A percentile compares a stretch with the other conserved stretches of the same genome.
phyloP scores from a whole-genome alignment of 495 filamentous ascomycete genomes.

The Copromyces sp. region DNA sequence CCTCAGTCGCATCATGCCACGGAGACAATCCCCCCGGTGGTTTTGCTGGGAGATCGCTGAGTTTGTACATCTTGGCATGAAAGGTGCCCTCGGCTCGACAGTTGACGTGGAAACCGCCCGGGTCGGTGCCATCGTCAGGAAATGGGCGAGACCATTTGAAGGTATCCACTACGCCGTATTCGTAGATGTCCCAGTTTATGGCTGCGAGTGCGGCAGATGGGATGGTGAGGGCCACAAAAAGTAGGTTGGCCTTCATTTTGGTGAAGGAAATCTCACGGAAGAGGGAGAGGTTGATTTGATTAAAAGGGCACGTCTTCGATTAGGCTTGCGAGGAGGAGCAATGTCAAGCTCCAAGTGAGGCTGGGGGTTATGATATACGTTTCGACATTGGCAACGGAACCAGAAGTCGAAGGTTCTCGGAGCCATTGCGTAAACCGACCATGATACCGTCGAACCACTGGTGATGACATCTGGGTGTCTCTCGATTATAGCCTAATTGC shows the following conservation, averaged over 20 bases:
- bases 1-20: conserved; percentile 18
- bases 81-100: conserved; percentile 18
- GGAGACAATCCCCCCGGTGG: conserved; percentile 17
- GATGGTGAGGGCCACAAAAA: conserved; percentile 1
- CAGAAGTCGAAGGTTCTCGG: background rate
- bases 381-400: background rate
- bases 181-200: conserved; percentile 26
- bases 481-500: background rate
- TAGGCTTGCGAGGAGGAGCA: background rate
- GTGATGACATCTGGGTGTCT: background rate
- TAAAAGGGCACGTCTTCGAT: background rate
- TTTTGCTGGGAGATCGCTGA: conserved; percentile 12
- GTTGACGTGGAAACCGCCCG: conserved; percentile 19
- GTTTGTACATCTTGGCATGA: conserved; percentile 23
- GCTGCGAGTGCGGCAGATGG: background rate
- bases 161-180: conserved; percentile 20
- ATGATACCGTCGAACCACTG: background rate
- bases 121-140: conserved; percentile 21
- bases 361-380: background rate
- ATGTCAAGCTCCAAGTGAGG: background rate
- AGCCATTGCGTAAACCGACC: background rate
- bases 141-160: conserved; percentile 25
- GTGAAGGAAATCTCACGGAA: background rate
- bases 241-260: conserved; percentile 3
- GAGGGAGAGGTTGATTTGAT: background rate